Conservation (phyloP, 2,329 filamentous ascomycete genomes). For the Hortaea sp. region DNA sequence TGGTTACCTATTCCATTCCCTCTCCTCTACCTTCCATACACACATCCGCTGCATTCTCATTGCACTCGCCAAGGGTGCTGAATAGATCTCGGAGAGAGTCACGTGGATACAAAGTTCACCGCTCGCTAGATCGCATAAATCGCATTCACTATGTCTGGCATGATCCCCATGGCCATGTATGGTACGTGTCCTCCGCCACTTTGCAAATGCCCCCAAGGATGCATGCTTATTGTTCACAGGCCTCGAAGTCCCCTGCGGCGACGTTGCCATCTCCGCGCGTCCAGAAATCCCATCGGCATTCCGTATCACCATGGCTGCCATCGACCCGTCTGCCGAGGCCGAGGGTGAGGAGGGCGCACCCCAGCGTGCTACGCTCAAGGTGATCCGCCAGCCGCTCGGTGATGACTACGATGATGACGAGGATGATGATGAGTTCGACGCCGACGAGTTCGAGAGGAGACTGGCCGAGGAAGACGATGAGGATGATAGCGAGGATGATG, state of each 20-base stretch:
- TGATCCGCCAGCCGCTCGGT: slow-evolving; percentile 63
- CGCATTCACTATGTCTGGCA: not conserved
- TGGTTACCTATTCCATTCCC: too few species aligned
- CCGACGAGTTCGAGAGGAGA: slow-evolving; percentile 44
- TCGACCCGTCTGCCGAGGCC: slow-evolving; percentile 71
- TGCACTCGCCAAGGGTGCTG: not conserved
- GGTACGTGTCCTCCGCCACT: not conserved
- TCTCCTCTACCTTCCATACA: too few species aligned
- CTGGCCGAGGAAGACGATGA: slow-evolving; percentile 34
- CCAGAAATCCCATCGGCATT: slow-evolving; percentile 78
- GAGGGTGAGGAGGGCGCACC: slow-evolving; percentile 35
- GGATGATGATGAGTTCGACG: slow-evolving; percentile 38
- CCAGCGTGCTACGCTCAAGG: slow-evolving; percentile 78
- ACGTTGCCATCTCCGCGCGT: slow-evolving; percentile 68
- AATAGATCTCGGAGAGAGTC: too few species aligned
- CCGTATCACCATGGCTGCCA: slow-evolving; percentile 95
- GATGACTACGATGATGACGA: slow-evolving; percentile 58
- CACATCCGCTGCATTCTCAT: too few species aligned
- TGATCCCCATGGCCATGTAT: not conserved
- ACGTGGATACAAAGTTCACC: too few species aligned
- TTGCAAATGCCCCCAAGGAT: not conserved
- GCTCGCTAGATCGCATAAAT: not conserved
- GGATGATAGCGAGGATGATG: slow-evolving; percentile 47
- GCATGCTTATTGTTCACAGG: not conserved
- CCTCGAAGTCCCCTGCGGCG: slow-evolving; percentile 37